Evolutionary conservation across 75 land plant species (phyloP), one percentile per base, ranked within the genome.

Genomic region (Pinus albicaulis): DNA sequence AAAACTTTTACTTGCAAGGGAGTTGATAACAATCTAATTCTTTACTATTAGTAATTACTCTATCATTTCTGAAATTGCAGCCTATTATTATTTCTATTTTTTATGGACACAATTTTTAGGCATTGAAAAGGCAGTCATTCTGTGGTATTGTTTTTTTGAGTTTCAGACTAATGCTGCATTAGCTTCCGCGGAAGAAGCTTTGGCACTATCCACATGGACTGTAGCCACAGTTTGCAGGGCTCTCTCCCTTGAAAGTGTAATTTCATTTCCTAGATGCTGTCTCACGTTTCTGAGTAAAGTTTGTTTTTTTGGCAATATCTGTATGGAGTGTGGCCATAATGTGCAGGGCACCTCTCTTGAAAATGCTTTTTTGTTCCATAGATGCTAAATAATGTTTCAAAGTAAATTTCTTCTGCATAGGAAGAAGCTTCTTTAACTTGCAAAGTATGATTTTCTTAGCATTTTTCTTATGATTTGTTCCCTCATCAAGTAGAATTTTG

Each of bases 191-290:
- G 99, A 98, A 74, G 99, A 98, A 84, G 92, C 93, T 75, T 60
- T 82, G 77, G 83, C 97, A 23, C 61, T 98, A 17, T 91, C 99
- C 56, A 59, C 85, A 36, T 98, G 99, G 99, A 86, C 94, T 57
- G 91, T 84, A 20, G 93, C 99, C 24, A 91, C 99, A 38, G 68
- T 95, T 56, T 98, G 99, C 76, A 84, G 99, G 68, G 88, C 81
- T 60, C 84, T 98, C 44, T 95, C 96, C 26, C 87, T 98, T 71
- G 92, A 98, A 76, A 92, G 81, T 77, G 99, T 98, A 88, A 95
- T 83, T 44, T 28, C 26, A 71, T 71, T 71, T 72, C 53, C 11
- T 48, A 48, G 11, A 48, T 48, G 53, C 53, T 1, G 53, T 48
- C 12, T 48, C 53, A 48, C 11, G 53, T 48, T 48, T 48, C 41